A percentile compares a stretch with the other conserved stretches of the same genome.
These are phyloP conservation scores for Chrysophaeum taylorii DNA, from an alignment of 352 stramenopile genomes.

Conservation along the genomic window DNA sequence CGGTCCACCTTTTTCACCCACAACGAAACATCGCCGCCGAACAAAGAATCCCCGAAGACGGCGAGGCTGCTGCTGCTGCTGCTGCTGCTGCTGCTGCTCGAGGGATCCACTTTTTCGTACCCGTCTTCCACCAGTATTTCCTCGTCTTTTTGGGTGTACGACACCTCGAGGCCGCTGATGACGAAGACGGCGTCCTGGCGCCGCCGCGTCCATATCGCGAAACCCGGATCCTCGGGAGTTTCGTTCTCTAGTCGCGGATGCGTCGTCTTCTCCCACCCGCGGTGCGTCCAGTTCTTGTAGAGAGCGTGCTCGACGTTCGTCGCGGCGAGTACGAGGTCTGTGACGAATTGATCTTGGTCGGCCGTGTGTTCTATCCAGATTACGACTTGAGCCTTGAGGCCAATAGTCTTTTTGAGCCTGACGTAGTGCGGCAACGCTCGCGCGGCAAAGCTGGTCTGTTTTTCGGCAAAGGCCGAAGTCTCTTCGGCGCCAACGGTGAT, in stretches of 20 bases:
- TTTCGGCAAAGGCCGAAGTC: constrained; percentile 17
- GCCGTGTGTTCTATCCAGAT: constrained; percentile 21
- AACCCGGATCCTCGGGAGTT: constrained; percentile 5
- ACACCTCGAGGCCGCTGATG: constrained; percentile 18
- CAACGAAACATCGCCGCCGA: constrained; percentile 15
- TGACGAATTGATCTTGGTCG: constrained; percentile 23
- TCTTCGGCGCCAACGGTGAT: constrained; percentile 1
- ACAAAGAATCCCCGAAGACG: constrained; percentile 15
- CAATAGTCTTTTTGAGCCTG: constrained; percentile 17
- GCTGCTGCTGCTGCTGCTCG: too few species aligned
- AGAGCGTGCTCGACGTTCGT: background rate
- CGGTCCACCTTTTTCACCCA: constrained; percentile 20
- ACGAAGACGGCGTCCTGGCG: background rate
- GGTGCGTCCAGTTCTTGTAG: background rate
- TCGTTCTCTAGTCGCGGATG: constrained; percentile 6
- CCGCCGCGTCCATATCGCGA: constrained; percentile 18
- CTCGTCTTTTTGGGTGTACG: constrained; percentile 17
- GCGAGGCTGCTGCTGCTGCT: too few species aligned
- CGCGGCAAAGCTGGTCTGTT: constrained; percentile 7
- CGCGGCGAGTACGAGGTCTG: constrained; percentile 13
- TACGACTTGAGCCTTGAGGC: constrained; percentile 15
- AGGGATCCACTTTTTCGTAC: constrained; percentile 13
- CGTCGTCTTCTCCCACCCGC: background rate
- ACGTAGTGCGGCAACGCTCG: constrained; percentile 17
- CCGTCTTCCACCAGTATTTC: constrained; percentile 13